phyloP scores from a whole-genome alignment of 345 rosid genomes.

The Citropsis articulata region DNA sequence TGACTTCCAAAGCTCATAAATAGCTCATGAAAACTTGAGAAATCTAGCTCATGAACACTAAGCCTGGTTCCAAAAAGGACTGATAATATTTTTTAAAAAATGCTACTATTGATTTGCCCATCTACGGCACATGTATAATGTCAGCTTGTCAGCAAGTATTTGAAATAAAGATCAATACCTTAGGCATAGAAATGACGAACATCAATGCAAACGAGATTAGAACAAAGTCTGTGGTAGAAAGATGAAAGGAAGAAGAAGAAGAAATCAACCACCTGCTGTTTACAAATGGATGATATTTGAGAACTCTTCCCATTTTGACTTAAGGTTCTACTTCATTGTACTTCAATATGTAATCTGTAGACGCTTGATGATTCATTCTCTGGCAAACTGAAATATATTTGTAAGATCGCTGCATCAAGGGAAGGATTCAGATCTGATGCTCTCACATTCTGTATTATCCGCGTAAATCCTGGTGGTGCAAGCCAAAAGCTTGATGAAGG shows the following conservation, averaged over 20 bases:
- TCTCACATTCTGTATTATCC: constrained; percentile 28
- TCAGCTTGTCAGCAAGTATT: background rate
- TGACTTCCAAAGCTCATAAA: background rate
- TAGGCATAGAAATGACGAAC: background rate
- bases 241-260: background rate
- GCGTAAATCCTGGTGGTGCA: background rate
- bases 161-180: background rate
- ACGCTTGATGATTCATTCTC: constrained; percentile 19
- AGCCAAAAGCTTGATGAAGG: background rate
- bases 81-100: background rate
- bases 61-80: background rate
- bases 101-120: background rate
- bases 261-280: background rate
- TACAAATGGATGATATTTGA: background rate
- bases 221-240: background rate
- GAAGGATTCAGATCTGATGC: constrained; percentile 6
- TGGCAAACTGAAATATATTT: constrained; percentile 43
- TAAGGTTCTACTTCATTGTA: background rate
- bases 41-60: background rate
- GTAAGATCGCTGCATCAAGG: constrained; percentile 39
- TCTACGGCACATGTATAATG: background rate
- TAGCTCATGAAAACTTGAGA: background rate
- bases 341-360: constrained; percentile 18
- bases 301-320: background rate
- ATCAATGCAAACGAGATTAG: background rate